Conservation (phyloP, 176 grass and related monocot species). For the Phyllostachys edulis region DNA sequence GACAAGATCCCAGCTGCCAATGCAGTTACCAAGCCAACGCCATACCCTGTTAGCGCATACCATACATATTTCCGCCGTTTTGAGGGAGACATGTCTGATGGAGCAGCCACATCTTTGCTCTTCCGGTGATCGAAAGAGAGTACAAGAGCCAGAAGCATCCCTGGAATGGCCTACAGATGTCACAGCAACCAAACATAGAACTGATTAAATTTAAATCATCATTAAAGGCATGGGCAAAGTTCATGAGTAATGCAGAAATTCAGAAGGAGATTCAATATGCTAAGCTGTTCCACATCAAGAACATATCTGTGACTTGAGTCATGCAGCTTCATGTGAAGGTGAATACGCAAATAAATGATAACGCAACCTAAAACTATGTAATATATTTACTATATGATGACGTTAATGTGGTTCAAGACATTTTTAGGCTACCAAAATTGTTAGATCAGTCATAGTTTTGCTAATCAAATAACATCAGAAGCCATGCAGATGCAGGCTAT, state of each 20-base stretch:
- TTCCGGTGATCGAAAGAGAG: slow-evolving; percentile 85
- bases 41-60: slow-evolving; percentile 84
- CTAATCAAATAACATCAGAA: neutral
- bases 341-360: neutral
- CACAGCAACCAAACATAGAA: slow-evolving; percentile 6
- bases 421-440: neutral
- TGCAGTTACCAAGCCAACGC: slow-evolving; percentile 71
- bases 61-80: slow-evolving; percentile 68
- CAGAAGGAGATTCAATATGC: neutral
- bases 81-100: slow-evolving; percentile 33
- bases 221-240: neutral
- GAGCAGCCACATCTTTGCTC: slow-evolving; percentile 54
- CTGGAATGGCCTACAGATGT: slow-evolving; percentile 79
- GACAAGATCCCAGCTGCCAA: slow-evolving; percentile 87
- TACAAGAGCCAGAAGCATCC: slow-evolving; percentile 90
- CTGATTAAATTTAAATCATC: neutral
- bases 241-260: neutral
- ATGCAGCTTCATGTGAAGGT: slow-evolving; percentile 5
- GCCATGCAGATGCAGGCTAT: neutral
- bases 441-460: neutral
- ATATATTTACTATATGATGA: neutral
- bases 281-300: neutral
- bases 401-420: neutral
- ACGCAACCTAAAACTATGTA: neutral
- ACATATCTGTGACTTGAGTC: neutral